Percentiles rank a stretch among this genome's conserved stretches.
Conservation (phyloP, 2,329 filamentous ascomycete species). For the Neurospora sp. region DNA sequence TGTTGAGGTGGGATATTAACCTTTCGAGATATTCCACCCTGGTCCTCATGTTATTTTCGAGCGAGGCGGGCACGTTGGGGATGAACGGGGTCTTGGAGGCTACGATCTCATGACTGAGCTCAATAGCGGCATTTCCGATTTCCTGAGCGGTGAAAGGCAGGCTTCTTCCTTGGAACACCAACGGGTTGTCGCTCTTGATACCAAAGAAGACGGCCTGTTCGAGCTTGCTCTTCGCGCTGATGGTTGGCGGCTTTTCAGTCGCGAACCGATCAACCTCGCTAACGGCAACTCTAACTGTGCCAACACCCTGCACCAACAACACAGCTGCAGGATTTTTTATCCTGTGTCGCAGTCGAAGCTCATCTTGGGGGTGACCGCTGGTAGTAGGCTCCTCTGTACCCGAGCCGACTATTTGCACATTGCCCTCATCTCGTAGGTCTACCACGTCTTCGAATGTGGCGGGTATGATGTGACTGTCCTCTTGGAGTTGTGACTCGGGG, state of each 20-base stretch:
- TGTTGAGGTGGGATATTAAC: slow-evolving; percentile 61
- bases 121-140: slow-evolving; percentile 64
- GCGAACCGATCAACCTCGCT: slow-evolving; percentile 50
- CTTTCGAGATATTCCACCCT: slow-evolving; percentile 65
- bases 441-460: slow-evolving; percentile 78
- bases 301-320: slow-evolving; percentile 52
- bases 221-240: slow-evolving; percentile 80
- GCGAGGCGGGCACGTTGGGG: slow-evolving; percentile 58
- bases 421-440: slow-evolving; percentile 59
- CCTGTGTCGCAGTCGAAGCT: slow-evolving; percentile 40
- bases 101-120: slow-evolving; percentile 73
- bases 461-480: slow-evolving; percentile 52
- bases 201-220: slow-evolving; percentile 95
- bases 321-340: slow-evolving; percentile 53
- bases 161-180: slow-evolving; percentile 66
- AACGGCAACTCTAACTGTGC: slow-evolving; percentile 48
- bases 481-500: slow-evolving; percentile 65
- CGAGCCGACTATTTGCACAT: slow-evolving; percentile 53
- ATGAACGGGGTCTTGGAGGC: slow-evolving; percentile 67
- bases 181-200: slow-evolving; percentile 67
- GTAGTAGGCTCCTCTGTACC: slow-evolving; percentile 50
- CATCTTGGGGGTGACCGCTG: slow-evolving; percentile 29
- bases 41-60: slow-evolving; percentile 70
- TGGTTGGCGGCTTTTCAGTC: slow-evolving; percentile 45
- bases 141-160: slow-evolving; percentile 59